Evolutionary conservation across 2,329 filamentous ascomycete species (phyloP).

Genomic region (Ophiostoma himal-ulmi): DNA sequence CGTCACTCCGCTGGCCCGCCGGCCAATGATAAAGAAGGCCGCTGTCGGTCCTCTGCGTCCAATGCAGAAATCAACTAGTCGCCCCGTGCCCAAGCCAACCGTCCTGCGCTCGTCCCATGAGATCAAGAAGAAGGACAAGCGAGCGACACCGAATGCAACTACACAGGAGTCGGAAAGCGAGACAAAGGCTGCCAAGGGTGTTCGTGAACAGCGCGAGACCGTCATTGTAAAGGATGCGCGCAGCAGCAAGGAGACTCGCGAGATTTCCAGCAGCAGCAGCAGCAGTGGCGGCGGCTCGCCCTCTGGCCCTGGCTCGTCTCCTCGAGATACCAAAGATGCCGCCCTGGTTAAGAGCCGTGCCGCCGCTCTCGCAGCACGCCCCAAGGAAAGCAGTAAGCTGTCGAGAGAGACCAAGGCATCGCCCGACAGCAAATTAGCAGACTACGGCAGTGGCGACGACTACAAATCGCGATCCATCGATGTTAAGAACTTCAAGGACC

Average conservation of each 20-base stretch:
- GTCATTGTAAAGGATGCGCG: slow-evolving; percentile 21
- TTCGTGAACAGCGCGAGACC: slow-evolving; percentile 23
- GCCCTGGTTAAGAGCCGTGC: slow-evolving; percentile 19
- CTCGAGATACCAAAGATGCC: slow-evolving; percentile 5
- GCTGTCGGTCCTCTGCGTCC: slow-evolving; percentile 23
- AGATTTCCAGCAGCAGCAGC: not conserved
- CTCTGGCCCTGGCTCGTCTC: not conserved
- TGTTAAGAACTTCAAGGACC: slow-evolving; percentile 12
- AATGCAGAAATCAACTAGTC: slow-evolving; percentile 22
- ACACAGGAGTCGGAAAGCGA: slow-evolving; percentile 19
- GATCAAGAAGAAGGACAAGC: slow-evolving; percentile 22
- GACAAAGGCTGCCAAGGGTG: slow-evolving; percentile 22
- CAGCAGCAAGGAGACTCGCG: slow-evolving; percentile 17
- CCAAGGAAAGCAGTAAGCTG: slow-evolving; percentile 25
- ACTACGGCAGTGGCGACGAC: not conserved
- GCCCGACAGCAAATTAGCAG: slow-evolving; percentile 15
- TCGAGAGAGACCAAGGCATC: slow-evolving; percentile 22
- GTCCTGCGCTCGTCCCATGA: slow-evolving; percentile 24
- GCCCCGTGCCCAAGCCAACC: slow-evolving; percentile 20
- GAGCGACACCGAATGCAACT: not conserved
- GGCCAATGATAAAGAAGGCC: slow-evolving; percentile 23
- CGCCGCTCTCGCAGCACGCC: slow-evolving; percentile 18
- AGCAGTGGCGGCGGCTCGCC: not conserved
- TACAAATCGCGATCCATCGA: slow-evolving; percentile 18
- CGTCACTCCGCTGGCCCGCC: not conserved